These are phyloP conservation scores for Bipolaris gigantea DNA, from an alignment of 2,329 filamentous ascomycete species.

Conservation along the genomic window DNA sequence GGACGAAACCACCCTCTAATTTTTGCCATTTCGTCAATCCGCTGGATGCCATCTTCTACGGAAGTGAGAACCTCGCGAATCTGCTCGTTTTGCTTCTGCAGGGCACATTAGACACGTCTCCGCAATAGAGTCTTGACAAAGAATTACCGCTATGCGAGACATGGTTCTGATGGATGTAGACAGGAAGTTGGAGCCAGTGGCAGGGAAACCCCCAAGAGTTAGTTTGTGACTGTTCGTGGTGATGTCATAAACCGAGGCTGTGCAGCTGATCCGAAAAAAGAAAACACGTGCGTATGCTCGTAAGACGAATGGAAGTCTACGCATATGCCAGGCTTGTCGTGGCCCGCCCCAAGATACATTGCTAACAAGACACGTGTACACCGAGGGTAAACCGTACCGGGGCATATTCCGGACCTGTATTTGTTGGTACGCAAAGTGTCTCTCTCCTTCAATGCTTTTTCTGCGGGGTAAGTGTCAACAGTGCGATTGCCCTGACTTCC, in stretches of 20 bases:
- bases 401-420: not conserved
- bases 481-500: too few relatives aligned
- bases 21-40: conserved; percentile 37
- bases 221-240: conserved; percentile 1
- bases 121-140: not conserved
- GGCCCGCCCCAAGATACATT: not conserved
- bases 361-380: not conserved
- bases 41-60: conserved; percentile 13
- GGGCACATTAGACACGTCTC: not conserved
- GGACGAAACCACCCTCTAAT: conserved; percentile 37
- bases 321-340: not conserved
- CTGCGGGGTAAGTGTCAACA: too few relatives aligned
- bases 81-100: conserved; percentile 22
- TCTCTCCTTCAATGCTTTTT: too few relatives aligned
- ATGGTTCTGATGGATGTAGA: conserved; percentile 5
- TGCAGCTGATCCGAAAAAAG: not conserved
- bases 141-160: conserved; percentile 12
- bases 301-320: conserved; percentile 1
- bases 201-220: not conserved
- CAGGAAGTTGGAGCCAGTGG: not conserved
- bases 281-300: conserved; percentile 7
- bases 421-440: too few relatives aligned
- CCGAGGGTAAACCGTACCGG: not conserved
- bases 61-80: conserved; percentile 24
- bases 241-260: conserved; percentile 9